phyloP scores from a whole-genome alignment of 768 basidiomycete genomes.

The Leccinum variicolor region DNA sequence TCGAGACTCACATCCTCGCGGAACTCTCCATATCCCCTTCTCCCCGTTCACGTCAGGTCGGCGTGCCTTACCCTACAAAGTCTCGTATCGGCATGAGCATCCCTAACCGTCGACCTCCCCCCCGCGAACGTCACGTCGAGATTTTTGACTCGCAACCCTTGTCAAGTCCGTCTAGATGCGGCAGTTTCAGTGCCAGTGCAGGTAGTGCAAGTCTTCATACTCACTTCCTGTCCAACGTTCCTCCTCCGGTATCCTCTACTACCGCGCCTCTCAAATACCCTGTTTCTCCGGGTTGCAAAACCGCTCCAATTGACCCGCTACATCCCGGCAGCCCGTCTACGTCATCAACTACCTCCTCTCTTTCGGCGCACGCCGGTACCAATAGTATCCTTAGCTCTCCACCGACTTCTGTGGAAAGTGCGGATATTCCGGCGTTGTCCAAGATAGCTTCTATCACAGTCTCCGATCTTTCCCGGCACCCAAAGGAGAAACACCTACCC shows the following conservation, averaged over 20 bases:
- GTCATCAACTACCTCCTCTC: constrained; percentile 43
- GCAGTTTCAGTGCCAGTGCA: constrained; percentile 30
- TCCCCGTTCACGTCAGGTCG: constrained; percentile 77
- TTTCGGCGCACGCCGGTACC: constrained; percentile 34
- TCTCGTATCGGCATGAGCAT: constrained; percentile 60
- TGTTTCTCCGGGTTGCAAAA: constrained; percentile 2
- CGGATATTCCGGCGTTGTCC: constrained; percentile 38
- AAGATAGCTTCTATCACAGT: constrained; percentile 27
- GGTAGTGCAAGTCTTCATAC: constrained; percentile 18
- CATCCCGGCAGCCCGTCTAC: constrained; percentile 36
- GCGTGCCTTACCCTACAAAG: constrained; percentile 69
- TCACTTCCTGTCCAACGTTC: constrained; percentile 11
- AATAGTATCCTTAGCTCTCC: constrained; percentile 47
- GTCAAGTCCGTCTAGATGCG: constrained; percentile 44
- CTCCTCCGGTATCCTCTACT: constrained; percentile 10
- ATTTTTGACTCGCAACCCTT: constrained; percentile 83
- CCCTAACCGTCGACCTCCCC: constrained; percentile 47
- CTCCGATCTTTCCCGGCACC: constrained; percentile 3
- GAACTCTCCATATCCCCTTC: constrained; percentile 67
- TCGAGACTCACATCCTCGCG: constrained; percentile 66
- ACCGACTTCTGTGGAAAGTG: constrained; percentile 44
- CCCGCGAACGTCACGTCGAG: constrained; percentile 62
- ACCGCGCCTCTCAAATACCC: constrained; percentile 24
- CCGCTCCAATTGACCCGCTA: constrained; percentile 10
- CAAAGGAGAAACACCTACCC: not conserved